Evolutionary conservation across 768 basidiomycete genomes (phyloP), one percentile per base, ranked within the genome.

Genomic region (Russula sp.): DNA sequence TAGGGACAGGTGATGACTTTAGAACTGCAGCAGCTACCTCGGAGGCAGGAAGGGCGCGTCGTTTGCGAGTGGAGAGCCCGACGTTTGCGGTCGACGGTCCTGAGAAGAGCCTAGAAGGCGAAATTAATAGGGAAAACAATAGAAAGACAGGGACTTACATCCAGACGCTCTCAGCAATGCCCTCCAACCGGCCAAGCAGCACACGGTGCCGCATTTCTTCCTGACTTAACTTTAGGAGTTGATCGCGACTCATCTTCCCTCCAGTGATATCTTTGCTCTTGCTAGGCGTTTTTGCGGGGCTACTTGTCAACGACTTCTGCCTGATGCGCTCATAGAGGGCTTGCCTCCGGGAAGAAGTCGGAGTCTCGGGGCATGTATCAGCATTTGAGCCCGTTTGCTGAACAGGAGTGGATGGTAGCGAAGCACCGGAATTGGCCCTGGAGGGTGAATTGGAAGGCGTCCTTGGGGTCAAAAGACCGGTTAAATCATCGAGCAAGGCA

Each of bases 91-190:
- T 80, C 0, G 75, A 73, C 3, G 89, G 84, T 22, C 81, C 83
- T 2, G 90, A 87, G 75, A 93, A 93, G 46, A 90, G 75, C 88
- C 89, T 89, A 61, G 28, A 28, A 5, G 61, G 10, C 22, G 14
- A 14, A 62, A 30, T 69, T 56, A 56, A 10, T 16, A 42, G 22
- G 24, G 28, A 44, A 32, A 30, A 20, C 18, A 18, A 51, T 48
- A 20, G 28, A 26, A 54, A 32, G 54, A 2, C 0, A 60, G 3
- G 10, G 5, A 65, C 67, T 64, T 56, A 89, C 92, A 92, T 92
- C 89, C 91, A 93, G 20, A 88, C 83, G 67, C 90, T 89, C 71
- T 94, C 91, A n/a, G 92, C 92, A 32, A 94, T 83, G 11, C 88
- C 87, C 30, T 82, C 81, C 8, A 94, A 80, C 22, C 92, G 84